Percentiles rank a stretch among this genome's conserved stretches.
These are phyloP conservation scores for Phyllosticta capitalensis DNA, from an alignment of 2,329 filamentous ascomycete species.

Conservation along the genomic window DNA sequence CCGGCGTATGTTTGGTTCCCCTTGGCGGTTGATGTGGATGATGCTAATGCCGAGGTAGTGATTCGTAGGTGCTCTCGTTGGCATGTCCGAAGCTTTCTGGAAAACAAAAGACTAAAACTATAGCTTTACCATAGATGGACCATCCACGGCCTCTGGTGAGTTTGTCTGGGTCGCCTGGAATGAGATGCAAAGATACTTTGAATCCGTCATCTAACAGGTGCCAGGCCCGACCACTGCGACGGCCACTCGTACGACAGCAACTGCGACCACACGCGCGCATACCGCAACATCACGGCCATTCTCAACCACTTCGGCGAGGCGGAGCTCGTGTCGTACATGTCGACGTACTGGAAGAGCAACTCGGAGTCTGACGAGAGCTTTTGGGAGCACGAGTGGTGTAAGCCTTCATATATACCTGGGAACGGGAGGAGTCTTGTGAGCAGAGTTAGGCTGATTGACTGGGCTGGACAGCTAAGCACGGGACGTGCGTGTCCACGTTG, in stretches of 20 bases:
- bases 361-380: slow-evolving; percentile 51
- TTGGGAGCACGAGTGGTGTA: slow-evolving; percentile 61
- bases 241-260: slow-evolving; percentile 54
- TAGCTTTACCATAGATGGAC: slow-evolving; percentile 50
- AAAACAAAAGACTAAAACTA: slow-evolving; percentile 44
- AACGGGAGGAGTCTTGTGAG: too few relatives aligned
- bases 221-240: slow-evolving; percentile 49
- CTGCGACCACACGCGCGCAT: slow-evolving; percentile 53
- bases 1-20: neutral
- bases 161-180: too few relatives aligned
- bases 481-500: slow-evolving; percentile 63
- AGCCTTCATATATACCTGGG: neutral
- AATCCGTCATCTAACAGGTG: neutral
- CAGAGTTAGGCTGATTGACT: too few relatives aligned
- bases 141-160: slow-evolving; percentile 58
- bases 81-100: slow-evolving; percentile 19
- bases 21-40: slow-evolving; percentile 30
- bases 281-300: slow-evolving; percentile 57
- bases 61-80: neutral
- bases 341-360: slow-evolving; percentile 62
- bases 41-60: neutral
- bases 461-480: slow-evolving; percentile 44
- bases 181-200: too few relatives aligned
- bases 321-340: slow-evolving; percentile 56
- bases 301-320: slow-evolving; percentile 45